Conservation (phyloP, 139 green algal species). For the Chlorella ohadii region DNA sequence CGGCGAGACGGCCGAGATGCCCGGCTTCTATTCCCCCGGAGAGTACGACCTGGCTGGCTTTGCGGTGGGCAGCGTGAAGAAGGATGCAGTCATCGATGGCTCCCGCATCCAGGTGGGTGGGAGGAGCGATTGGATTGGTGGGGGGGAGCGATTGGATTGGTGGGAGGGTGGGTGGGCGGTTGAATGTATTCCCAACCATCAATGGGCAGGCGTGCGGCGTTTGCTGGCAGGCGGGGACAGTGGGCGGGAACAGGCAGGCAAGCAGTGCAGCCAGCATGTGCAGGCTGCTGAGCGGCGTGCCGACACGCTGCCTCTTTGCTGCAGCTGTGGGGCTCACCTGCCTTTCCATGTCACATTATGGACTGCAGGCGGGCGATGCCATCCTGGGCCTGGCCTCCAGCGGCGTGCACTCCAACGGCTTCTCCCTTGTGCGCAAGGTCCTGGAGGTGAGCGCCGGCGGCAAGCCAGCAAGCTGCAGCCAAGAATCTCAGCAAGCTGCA, state of each 20-base stretch:
- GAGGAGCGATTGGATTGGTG: background rate
- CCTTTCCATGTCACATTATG: too few relatives aligned
- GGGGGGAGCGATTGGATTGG: too few relatives aligned
- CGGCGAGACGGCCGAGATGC: slow-evolving; percentile 99
- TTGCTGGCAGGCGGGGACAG: background rate
- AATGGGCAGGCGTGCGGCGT: background rate
- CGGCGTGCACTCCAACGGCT: slow-evolving; percentile 97
- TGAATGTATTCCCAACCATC: too few relatives aligned
- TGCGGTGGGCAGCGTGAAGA: slow-evolving; percentile 96
- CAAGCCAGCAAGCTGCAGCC: background rate
- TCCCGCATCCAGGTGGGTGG: slow-evolving; percentile 59
- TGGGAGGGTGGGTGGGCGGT: too few relatives aligned
- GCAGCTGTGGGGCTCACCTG: too few relatives aligned
- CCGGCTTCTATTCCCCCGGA: slow-evolving; percentile 95
- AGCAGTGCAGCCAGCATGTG: too few relatives aligned
- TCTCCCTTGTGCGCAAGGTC: slow-evolving; percentile 93
- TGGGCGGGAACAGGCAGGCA: too few relatives aligned
- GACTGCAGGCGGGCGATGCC: slow-evolving; percentile 76
- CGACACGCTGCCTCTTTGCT: too few relatives aligned
- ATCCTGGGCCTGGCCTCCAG: slow-evolving; percentile 86
- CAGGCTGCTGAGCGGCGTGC: too few relatives aligned
- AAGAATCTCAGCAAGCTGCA: too few relatives aligned
- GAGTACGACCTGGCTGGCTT: slow-evolving; percentile 99
- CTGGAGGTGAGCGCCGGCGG: slow-evolving; percentile 55
- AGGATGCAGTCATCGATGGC: slow-evolving; percentile 93